Evolutionary conservation across 345 rosid species (phyloP), one percentile per base, ranked within the genome.

Genomic region (Salix dunnii): DNA sequence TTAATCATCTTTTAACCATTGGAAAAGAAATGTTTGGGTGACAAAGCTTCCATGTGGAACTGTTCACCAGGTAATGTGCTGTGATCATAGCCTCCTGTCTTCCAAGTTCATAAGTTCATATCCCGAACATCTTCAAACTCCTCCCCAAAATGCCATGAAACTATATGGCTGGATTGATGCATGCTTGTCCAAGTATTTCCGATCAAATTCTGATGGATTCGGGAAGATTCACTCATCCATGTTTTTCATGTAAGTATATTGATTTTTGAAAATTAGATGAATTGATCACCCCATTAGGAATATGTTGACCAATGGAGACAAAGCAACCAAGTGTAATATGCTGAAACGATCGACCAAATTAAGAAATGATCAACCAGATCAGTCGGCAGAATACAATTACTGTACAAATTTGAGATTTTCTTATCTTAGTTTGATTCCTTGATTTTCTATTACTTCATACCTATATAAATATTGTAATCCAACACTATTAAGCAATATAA

Each of bases 21-120:
- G 58, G 23, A 66, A 72, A 70, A 11, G 36, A 68, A 28, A 40
- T 33, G 35, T 78, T 68, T 0, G 3, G 1, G 35, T 31, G 23
- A 28, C 76, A 65, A 6, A 80, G 72, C 60, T 78, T 79, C 78
- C 83, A 79, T 3, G 68, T 74, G 68, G 79, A 79, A 3, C 7
- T 53, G 28, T 78, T 86, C 62, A 79, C 82, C 68, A 79, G 11
- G 62, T 79, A 71, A 49, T 83, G 82, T 2, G 77, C 64, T 3
- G 78, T 36, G 35, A 46, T 70, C 9, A 81, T 46, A 1, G 83
- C 81, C 79, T 83, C 85, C 21, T 83, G 64, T 31, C 81, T 77
- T 3, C 80, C 81, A 64, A 86, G 83, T 49, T 86, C 85, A 30
- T 67, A 64, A 86, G 83, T 49, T 86, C 85, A 30, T 67, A 58